These are phyloP conservation scores for Mycena haematopus DNA, from an alignment of 768 basidiomycete genomes.

Conservation along the genomic window DNA sequence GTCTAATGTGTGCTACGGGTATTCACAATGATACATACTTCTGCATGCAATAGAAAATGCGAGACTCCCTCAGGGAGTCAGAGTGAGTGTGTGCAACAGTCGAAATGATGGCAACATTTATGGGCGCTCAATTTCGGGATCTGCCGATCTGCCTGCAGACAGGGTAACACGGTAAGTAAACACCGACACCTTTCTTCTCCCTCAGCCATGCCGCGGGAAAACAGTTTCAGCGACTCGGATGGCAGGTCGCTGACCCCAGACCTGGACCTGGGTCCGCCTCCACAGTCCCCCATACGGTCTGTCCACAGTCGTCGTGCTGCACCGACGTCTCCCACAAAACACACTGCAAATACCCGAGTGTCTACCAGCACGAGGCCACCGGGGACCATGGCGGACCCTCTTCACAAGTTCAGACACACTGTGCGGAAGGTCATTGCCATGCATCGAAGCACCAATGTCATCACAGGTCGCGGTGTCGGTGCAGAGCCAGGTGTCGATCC, in stretches of 20 bases:
- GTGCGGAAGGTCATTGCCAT: conserved; percentile 71
- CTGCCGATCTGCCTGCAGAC: conserved; percentile 4
- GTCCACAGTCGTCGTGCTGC: conserved; percentile 29
- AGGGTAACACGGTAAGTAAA: neutral
- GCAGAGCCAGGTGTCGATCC: conserved; percentile 79
- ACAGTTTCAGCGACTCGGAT: conserved; percentile 71
- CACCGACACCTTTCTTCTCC: neutral
- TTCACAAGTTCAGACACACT: conserved; percentile 57
- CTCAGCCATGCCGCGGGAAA: conserved; percentile 62
- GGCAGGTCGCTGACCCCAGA: conserved; percentile 74
- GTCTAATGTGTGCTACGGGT: too few relatives aligned
- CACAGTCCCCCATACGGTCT: conserved; percentile 28
- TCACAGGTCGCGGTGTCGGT: conserved; percentile 51
- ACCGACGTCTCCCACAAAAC: conserved; percentile 25
- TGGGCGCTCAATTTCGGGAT: conserved; percentile 18
- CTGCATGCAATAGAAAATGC: too few relatives aligned
- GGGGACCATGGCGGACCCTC: conserved; percentile 46
- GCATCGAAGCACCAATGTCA: conserved; percentile 54
- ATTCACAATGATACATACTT: too few relatives aligned
- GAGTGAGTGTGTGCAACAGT: neutral
- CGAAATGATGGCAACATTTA: conserved; percentile 6
- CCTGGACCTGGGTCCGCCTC: conserved; percentile 44
- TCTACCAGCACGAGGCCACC: conserved; percentile 24
- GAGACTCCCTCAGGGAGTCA: too few relatives aligned
- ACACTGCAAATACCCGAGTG: conserved; percentile 25